phyloP scores from a whole-genome alignment of 1,284 basidiomycete genomes.

The Papiliotrema flavescens region DNA sequence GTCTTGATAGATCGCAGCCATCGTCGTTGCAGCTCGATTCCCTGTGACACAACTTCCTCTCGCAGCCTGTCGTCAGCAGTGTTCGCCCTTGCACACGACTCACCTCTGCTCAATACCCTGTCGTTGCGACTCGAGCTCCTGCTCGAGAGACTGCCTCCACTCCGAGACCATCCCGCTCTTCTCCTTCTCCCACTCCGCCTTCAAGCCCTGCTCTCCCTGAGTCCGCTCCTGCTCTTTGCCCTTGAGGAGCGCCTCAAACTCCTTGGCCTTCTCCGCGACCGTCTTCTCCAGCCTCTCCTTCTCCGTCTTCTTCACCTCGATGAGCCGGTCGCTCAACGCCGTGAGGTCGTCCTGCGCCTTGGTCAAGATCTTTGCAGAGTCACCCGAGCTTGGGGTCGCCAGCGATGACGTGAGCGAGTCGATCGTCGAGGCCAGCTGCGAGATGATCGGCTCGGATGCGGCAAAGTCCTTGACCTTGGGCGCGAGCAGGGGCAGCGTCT shows the following conservation, averaged over 20 bases:
- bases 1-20: constrained; percentile 97
- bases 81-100: constrained; percentile 20
- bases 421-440: constrained; percentile 88
- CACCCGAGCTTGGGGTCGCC: constrained; percentile 58
- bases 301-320: constrained; percentile 78
- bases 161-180: constrained; percentile 67
- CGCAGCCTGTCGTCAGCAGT: constrained; percentile 61
- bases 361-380: constrained; percentile 56
- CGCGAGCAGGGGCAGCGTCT: constrained; percentile 71
- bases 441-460: constrained; percentile 80
- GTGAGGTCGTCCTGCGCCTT: constrained; percentile 78
- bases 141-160: constrained; percentile 81
- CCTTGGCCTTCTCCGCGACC: constrained; percentile 74
- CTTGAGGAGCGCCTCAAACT: constrained; percentile 79
- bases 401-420: constrained; percentile 86
- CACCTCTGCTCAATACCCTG: constrained; percentile 91
- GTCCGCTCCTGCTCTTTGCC: constrained; percentile 81
- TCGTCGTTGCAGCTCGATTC: constrained; percentile 91
- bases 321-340: constrained; percentile 70
- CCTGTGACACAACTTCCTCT: constrained; percentile 93
- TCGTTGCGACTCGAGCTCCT: constrained; percentile 82
- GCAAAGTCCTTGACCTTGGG: constrained; percentile 72
- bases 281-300: constrained; percentile 69
- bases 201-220: constrained; percentile 81
- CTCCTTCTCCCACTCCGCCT: constrained; percentile 77